Evolutionary conservation across 495 filamentous ascomycete genomes (phyloP).

Genomic region (Aspergillus baeticus): DNA sequence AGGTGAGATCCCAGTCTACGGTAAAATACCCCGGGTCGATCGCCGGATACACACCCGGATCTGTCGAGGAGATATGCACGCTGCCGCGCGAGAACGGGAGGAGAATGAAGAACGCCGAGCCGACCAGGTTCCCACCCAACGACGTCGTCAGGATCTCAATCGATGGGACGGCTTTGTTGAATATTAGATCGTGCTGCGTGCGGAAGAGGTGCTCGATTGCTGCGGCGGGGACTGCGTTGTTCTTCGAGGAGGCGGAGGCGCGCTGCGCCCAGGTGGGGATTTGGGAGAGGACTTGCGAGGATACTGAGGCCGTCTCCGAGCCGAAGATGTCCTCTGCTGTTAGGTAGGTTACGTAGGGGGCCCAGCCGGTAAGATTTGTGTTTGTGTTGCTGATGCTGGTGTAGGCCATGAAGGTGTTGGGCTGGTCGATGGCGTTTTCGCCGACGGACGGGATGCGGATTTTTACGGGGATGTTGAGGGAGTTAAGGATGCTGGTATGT

Average conservation of each 20-base stretch:
- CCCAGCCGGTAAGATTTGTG: conserved; percentile 8
- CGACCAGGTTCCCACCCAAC: conserved; percentile 19
- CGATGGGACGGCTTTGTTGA: conserved; percentile 40
- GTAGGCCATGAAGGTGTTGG: conserved; percentile 10
- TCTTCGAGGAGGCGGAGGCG: not conserved
- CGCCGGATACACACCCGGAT: conserved; percentile 31
- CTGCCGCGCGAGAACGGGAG: conserved; percentile 54
- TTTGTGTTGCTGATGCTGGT: too few species aligned
- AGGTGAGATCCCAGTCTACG: conserved; percentile 48
- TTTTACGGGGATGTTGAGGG: conserved; percentile 24
- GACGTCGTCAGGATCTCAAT: conserved; percentile 35
- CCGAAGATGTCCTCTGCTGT: conserved; percentile 6
- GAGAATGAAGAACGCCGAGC: conserved; percentile 42
- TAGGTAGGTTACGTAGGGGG: conserved; percentile 11
- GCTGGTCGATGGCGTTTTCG: conserved; percentile 50
- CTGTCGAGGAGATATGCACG: conserved; percentile 50
- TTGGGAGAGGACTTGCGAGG: conserved; percentile 29
- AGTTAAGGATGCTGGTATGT: conserved; percentile 14
- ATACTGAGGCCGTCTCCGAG: conserved; percentile 11
- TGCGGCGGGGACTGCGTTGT: conserved; percentile 18
- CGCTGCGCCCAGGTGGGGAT: conserved; percentile 2
- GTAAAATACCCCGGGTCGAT: conserved; percentile 57
- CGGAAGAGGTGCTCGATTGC: conserved; percentile 26
- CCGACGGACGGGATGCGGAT: conserved; percentile 40
- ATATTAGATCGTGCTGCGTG: conserved; percentile 39